Conservation (phyloP, 345 rosid genomes). For the Citrus maxima region DNA sequence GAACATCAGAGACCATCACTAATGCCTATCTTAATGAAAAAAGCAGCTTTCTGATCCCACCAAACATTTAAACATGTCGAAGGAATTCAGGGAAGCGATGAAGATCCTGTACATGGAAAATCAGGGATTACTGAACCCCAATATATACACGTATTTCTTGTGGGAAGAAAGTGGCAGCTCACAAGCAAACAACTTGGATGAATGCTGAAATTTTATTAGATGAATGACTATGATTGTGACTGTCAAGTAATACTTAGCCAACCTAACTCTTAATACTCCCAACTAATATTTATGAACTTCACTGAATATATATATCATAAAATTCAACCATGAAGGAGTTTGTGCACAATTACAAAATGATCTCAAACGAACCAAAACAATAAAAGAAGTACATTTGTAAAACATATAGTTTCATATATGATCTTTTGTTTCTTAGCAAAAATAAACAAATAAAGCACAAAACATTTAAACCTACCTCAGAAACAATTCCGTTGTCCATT, state of each 20-base stretch:
- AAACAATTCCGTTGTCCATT: conserved; percentile 46
- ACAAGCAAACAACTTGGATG: background rate
- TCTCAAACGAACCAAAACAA: background rate
- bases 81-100: background rate
- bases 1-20: background rate
- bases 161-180: background rate
- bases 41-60: background rate
- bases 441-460: background rate
- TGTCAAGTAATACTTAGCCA: background rate
- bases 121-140: background rate
- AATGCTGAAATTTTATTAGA: background rate
- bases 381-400: background rate
- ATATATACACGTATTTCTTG: background rate
- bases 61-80: background rate
- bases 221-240: background rate
- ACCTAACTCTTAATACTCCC: background rate
- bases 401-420: no score
- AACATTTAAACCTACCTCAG: conserved; percentile 49
- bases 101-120: background rate
- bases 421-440: background rate
- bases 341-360: background rate
- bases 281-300: background rate
- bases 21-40: background rate
- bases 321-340: background rate
- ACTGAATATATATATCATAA: background rate